Base-by-base conservation (phyloP, 176 grass and related monocot species). In the Cenchrus fungigraminus region DNA sequence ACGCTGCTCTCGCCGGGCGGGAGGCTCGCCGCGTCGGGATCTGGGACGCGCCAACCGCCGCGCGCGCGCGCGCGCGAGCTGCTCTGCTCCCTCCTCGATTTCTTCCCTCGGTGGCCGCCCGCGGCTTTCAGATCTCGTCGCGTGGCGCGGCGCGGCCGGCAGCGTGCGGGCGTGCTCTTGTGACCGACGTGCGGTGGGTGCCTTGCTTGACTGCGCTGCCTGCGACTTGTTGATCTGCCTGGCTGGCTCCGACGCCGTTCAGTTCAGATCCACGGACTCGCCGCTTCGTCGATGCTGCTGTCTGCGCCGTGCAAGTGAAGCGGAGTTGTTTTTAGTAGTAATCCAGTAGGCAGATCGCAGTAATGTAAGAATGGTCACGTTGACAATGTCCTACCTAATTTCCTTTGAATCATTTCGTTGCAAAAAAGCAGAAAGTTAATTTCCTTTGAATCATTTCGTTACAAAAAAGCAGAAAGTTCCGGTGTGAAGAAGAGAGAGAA, bases 201-300 rank as follows among this genome's bases (percentile, higher is more conserved):
- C 69, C 63, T 80, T 81, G 88, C 77, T 90, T 90, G 88, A 90
- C 83, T 82, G 83, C 56, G 37, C 83, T 77, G 12, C 83, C 83
- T 77, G 12, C 83, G 88, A 90, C 83, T 81, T 81, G 83, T 81
- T 81, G 83, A 13, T 65, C 77, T 77, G 74, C 61, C 71, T 51
- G 42, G 32, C 65, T 16, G 42, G 32, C 65, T 37, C 64, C 34
- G 12, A 15, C 40, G 9, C 71, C 22, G 55, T 20, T 68, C 70
- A 32, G 44, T 20, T 68, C 70, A 32, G 44, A 80, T 70, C 82
- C 71, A 60, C 7, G 11, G 4, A 15, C 54, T 51, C 58, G 58
- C 58, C 58, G 58, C 49, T 51, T 51, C 49, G 49, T 2, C 58
- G 58, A 60, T 60, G 58, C 58, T 60, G 57, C 57, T 22, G 58